phyloP scores from a whole-genome alignment of 2,329 filamentous ascomycete species.

The Colletotrichum tofieldiae region DNA sequence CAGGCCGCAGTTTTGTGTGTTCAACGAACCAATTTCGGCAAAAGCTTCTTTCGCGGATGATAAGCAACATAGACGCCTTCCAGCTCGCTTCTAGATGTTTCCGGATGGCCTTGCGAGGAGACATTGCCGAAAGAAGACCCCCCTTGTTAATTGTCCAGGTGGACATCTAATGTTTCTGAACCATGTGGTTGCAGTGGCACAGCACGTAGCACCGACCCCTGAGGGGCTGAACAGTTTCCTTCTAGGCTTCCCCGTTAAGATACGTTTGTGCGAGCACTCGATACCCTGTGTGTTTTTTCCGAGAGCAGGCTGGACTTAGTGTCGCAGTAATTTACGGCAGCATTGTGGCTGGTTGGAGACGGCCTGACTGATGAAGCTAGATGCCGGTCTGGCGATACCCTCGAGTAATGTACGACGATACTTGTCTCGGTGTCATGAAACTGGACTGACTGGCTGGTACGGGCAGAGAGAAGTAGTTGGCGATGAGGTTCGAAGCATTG shows the following conservation, averaged over 20 bases:
- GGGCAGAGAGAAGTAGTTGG: not conserved
- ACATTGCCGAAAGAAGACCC: not conserved
- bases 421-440: not conserved
- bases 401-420: not conserved
- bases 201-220: conserved; percentile 2
- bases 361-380: not conserved
- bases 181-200: not conserved
- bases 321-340: not conserved
- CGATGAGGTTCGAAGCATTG: not conserved
- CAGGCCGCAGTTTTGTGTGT: not conserved
- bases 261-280: not conserved
- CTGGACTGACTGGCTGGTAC: not conserved
- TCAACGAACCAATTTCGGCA: not conserved
- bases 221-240: conserved; percentile 3
- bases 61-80: not conserved
- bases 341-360: too few species aligned
- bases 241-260: not conserved
- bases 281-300: not conserved
- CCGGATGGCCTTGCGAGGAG: not conserved
- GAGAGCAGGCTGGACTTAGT: not conserved
- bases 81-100: not conserved
- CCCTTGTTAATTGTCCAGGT: not conserved
- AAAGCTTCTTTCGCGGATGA: conserved; percentile 1
- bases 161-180: not conserved
- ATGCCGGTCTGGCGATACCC: not conserved